Evolutionary conservation across 139 green algal species (phyloP), one percentile per base, ranked within the genome.

Genomic region (Auxenochlorella pyrenoidosa): DNA sequence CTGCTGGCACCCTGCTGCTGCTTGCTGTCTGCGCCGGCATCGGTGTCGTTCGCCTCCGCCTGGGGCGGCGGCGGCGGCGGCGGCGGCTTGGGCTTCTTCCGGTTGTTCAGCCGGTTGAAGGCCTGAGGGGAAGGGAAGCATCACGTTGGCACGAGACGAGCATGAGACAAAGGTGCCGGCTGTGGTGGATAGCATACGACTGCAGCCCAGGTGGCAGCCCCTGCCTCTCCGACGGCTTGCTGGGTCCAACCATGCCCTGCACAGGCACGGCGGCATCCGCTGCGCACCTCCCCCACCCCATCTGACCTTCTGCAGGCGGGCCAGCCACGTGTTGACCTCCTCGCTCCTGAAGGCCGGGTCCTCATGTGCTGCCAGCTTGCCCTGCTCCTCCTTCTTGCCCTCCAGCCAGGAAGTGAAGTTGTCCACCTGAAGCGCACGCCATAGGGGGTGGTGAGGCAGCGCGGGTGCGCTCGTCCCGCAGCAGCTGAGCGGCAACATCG

Each of bases 81-180:
- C 30, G 90, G 88, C 24, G 91, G 91, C 83, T 93, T 95, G 63
- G 94, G 94, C 87, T 94, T 92, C 54, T 86, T 88, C 89, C 96
- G 96, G 89, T 90, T 95, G 89, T 94, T 94, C 10, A 95, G 58
- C 86, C 90, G 89, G n/a, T 87, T 93, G 82, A 95, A 94, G 8
- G 84, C 80, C 87, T 88, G 77, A 63, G 28, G 44, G 5, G 32
- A 36, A 38, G 28, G 60, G 60, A 15, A 30, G n/a, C n/a, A n/a
- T n/a, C n/a, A n/a, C n/a, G n/a, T n/a, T n/a, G n/a, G n/a, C n/a
- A n/a, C n/a, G n/a, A n/a, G n/a, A n/a, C 4, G 24, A 70, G 60
- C 12, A 24, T 32, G 4, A 70, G 47, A 54, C 47, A 54, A 54
- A 10, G 47, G n/a, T n/a, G n/a, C n/a, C n/a, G n/a, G n/a, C n/a